A percentile compares a stretch with the other conserved stretches of the same genome.
phyloP scores from a whole-genome alignment of 352 stramenopile genomes.

The Discostella stelligera region DNA sequence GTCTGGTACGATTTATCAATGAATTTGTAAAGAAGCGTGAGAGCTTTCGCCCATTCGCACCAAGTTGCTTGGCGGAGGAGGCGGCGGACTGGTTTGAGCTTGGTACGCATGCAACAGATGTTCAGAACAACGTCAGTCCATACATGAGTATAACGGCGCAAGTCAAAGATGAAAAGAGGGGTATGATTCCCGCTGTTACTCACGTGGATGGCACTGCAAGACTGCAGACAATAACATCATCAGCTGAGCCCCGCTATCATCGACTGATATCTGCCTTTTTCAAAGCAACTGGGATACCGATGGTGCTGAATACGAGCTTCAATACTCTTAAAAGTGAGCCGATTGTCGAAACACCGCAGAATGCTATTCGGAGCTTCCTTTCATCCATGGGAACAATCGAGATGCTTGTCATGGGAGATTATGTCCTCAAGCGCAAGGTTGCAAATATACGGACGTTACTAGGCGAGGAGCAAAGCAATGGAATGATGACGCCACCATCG shows the following conservation, averaged over 20 bases:
- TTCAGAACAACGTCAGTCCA: constrained; percentile 66
- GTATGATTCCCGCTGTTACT: constrained; percentile 82
- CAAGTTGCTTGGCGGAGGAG: constrained; percentile 81
- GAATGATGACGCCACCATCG: constrained; percentile 45
- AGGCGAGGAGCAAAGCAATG: constrained; percentile 56
- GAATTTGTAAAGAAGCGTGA: constrained; percentile 83
- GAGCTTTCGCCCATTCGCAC: constrained; percentile 85
- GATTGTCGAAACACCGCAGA: constrained; percentile 84
- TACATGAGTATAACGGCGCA: constrained; percentile 81
- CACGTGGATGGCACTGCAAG: constrained; percentile 86
- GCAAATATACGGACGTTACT: constrained; percentile 61
- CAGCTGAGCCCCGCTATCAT: constrained; percentile 81
- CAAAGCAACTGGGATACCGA: constrained; percentile 79
- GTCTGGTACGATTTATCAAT: constrained; percentile 83
- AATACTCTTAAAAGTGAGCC: constrained; percentile 84
- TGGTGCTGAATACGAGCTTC: constrained; percentile 89
- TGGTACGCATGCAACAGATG: constrained; percentile 28
- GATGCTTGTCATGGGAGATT: constrained; percentile 78
- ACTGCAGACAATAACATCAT: constrained; percentile 83
- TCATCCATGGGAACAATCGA: constrained; percentile 76
- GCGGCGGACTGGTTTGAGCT: constrained; percentile 76
- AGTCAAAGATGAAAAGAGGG: constrained; percentile 56
- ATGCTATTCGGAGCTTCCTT: constrained; percentile 82
- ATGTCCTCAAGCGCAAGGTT: constrained; percentile 73
- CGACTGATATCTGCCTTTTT: constrained; percentile 81